Conservation (phyloP, 2,329 filamentous ascomycete genomes). For the Leptosphaerulina australis region DNA sequence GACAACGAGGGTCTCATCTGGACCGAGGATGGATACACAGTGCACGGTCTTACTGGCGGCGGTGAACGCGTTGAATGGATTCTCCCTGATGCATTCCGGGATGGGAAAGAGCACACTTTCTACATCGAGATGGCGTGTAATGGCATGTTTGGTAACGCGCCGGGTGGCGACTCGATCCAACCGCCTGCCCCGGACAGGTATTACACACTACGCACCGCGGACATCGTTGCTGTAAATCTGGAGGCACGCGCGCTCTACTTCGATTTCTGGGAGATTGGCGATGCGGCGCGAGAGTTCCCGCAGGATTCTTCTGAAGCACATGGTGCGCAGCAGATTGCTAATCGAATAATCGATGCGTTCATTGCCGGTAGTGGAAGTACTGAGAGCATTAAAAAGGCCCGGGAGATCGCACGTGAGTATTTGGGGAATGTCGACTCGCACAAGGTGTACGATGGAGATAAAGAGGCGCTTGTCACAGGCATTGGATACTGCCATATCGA, state of each 20-base stretch:
- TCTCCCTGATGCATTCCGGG: conserved; percentile 77
- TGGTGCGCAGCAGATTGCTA: conserved; percentile 80
- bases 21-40: conserved; percentile 84
- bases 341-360: conserved; percentile 88
- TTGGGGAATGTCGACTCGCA: conserved; percentile 82
- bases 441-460: conserved; percentile 79
- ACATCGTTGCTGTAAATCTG: conserved; percentile 87
- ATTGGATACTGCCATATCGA: conserved; percentile 98
- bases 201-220: conserved; percentile 76
- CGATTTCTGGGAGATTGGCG: conserved; percentile 94
- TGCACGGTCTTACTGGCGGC: conserved; percentile 90
- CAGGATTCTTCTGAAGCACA: conserved; percentile 88
- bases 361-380: conserved; percentile 75
- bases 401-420: conserved; percentile 83
- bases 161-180: conserved; percentile 83
- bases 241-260: conserved; percentile 82
- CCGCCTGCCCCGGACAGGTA: conserved; percentile 85
- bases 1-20: conserved; percentile 95
- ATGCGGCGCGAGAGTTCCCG: conserved; percentile 90
- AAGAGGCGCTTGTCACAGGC: conserved; percentile 78
- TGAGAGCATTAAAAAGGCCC: conserved; percentile 76
- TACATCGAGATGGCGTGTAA: conserved; percentile 99
- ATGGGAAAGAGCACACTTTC: conserved; percentile 85
- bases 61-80: conserved; percentile 92
- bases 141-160: conserved; percentile 94